These are phyloP conservation scores for Colletotrichum simmondsii DNA, from an alignment of 2,329 filamentous ascomycete species.

Conservation along the genomic window DNA sequence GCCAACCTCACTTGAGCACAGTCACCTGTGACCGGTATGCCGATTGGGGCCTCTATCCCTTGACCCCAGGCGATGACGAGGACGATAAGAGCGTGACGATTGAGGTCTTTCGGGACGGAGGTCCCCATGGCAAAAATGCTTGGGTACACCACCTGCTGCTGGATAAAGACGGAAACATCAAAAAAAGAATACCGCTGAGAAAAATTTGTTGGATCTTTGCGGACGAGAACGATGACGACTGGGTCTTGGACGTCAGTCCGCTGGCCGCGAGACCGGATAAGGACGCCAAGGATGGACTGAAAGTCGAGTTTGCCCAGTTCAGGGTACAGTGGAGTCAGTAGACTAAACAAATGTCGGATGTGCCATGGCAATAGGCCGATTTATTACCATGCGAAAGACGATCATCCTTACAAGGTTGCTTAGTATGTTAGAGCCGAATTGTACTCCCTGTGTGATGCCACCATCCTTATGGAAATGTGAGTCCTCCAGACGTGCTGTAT, in stretches of 20 bases:
- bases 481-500: background rate
- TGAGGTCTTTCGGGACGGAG: conserved; percentile 58
- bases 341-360: too few relatives aligned
- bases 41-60: conserved; percentile 77
- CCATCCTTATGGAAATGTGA: background rate
- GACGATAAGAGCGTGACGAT: conserved; percentile 49
- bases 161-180: conserved; percentile 44
- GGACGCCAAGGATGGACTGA: conserved; percentile 58
- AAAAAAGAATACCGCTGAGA: conserved; percentile 68
- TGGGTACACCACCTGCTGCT: conserved; percentile 75
- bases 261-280: conserved; percentile 74
- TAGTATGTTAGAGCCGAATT: background rate
- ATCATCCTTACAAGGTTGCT: background rate
- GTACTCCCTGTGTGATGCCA: background rate
- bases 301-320: conserved; percentile 69
- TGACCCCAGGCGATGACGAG: conserved; percentile 44
- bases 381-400: background rate
- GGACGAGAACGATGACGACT: conserved; percentile 56
- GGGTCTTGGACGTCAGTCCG: conserved; percentile 72
- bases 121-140: conserved; percentile 66
- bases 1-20: conserved; percentile 71
- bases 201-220: conserved; percentile 80
- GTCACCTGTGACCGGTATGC: conserved; percentile 78
- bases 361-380: background rate
- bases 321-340: conserved; percentile 58